Conservation (phyloP, 176 grass and related monocot species). For the Hyparrhenia diplandra region DNA sequence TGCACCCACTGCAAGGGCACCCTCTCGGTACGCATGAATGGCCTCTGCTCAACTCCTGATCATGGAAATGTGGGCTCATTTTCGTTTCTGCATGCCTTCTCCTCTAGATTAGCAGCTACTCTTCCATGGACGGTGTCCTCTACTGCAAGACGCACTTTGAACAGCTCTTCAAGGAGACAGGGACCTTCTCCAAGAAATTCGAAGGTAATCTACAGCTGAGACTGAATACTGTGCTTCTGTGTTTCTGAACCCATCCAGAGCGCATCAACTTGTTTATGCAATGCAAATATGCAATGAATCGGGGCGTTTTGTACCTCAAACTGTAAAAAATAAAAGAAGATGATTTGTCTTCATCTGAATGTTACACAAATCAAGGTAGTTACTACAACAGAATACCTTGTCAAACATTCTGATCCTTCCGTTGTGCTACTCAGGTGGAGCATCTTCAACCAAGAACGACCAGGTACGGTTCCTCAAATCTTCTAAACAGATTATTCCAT, state of each 20-base stretch:
- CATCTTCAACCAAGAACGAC: constrained; percentile 52
- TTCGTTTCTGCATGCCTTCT: not conserved
- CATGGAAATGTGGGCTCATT: too few species aligned
- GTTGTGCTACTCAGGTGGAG: constrained; percentile 28
- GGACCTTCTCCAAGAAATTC: constrained; percentile 79
- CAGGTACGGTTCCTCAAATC: constrained; percentile 33
- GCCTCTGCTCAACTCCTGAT: not conserved
- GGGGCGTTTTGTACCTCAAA: too few species aligned
- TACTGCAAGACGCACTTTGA: constrained; percentile 98
- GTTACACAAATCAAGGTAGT: too few species aligned
- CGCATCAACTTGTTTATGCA: not conserved
- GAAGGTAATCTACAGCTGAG: constrained; percentile 46
- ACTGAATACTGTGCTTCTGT: too few species aligned
- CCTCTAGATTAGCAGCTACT: constrained; percentile 80
- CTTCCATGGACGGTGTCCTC: constrained; percentile 95
- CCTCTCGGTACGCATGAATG: constrained; percentile 56
- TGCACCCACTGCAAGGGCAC: constrained; percentile 85
- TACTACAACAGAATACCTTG: too few species aligned
- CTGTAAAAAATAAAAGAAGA: too few species aligned
- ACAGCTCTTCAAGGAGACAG: constrained; percentile 95
- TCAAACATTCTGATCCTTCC: not conserved
- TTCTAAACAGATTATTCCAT: not conserved
- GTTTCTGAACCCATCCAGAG: too few species aligned
- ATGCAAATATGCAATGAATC: too few species aligned
- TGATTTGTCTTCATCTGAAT: too few species aligned